These are phyloP conservation scores for Pseudonitzschia delicatissima DNA, from an alignment of 108 stramenopile species.

Conservation along the genomic window DNA sequence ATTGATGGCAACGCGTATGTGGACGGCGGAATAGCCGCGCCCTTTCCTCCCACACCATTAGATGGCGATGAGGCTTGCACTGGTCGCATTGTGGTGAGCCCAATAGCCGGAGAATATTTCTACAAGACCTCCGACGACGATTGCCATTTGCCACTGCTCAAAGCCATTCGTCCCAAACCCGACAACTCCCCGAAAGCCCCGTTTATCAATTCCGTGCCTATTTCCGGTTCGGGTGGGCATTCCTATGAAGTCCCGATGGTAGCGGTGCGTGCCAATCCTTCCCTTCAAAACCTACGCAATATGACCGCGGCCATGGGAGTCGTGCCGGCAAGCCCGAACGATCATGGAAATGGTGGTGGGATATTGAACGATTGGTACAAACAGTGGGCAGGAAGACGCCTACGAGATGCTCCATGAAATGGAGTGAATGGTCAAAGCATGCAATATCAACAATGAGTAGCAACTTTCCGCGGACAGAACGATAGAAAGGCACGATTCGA, in stretches of 20 bases:
- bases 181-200: conserved; percentile 40
- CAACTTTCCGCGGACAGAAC: no score
- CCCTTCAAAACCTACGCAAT: conserved; percentile 49
- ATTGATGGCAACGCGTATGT: conserved; percentile 46
- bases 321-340: conserved; percentile 9
- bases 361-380: conserved; percentile 49
- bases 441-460: no score
- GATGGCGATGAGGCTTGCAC: conserved; percentile 19
- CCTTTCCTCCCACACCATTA: conserved; percentile 41
- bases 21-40: conserved; percentile 60
- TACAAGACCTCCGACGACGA: not conserved
- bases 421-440: no score
- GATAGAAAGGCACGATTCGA: no score
- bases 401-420: not conserved
- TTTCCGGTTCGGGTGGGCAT: conserved; percentile 27
- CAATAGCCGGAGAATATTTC: conserved; percentile 35
- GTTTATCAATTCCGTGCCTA: conserved; percentile 13
- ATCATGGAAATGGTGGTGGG: not conserved
- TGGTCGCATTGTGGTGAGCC: conserved; percentile 37
- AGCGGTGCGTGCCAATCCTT: conserved; percentile 18
- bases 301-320: conserved; percentile 41
- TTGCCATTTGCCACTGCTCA: not conserved
- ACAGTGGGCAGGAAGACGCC: conserved; percentile 46
- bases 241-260: not conserved
- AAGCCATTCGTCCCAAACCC: conserved; percentile 37